These are phyloP conservation scores for Tylopilus intermedius DNA, from an alignment of 768 basidiomycete genomes.

Conservation along the genomic window DNA sequence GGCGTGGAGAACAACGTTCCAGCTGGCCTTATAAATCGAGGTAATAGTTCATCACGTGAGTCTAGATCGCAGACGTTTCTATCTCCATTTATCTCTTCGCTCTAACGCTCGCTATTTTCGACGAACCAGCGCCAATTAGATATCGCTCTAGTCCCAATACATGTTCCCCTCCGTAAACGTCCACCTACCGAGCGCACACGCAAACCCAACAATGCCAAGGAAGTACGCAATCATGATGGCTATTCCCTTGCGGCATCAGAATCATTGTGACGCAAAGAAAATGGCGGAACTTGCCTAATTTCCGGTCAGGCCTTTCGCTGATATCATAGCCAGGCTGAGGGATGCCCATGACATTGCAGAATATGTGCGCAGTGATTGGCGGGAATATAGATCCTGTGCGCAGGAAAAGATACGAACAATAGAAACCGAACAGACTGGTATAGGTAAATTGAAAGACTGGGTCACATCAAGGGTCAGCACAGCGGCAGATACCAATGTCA, in stretches of 20 bases:
- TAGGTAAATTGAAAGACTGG: slow-evolving; percentile 85
- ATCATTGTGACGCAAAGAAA: slow-evolving; percentile 8
- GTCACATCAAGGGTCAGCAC: slow-evolving; percentile 11
- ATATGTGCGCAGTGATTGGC: slow-evolving; percentile 74
- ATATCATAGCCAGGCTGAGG: slow-evolving; percentile 64
- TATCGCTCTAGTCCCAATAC: slow-evolving; percentile 35
- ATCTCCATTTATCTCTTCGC: slow-evolving; percentile 4
- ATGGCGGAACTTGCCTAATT: slow-evolving; percentile 41
- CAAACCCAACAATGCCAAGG: slow-evolving; percentile 56
- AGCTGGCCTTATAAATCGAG: background rate
- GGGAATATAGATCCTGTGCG: slow-evolving; percentile 80
- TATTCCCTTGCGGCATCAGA: slow-evolving; percentile 26
- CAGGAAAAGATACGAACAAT: slow-evolving; percentile 80
- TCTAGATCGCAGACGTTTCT: background rate
- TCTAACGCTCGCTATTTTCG: background rate
- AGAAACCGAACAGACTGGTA: slow-evolving; percentile 90
- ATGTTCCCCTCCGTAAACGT: slow-evolving; percentile 36
- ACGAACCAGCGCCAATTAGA: slow-evolving; percentile 12
- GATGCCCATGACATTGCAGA: slow-evolving; percentile 93
- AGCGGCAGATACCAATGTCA: background rate
- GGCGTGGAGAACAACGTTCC: slow-evolving; percentile 13
- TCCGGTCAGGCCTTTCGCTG: slow-evolving; percentile 44
- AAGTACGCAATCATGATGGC: slow-evolving; percentile 54
- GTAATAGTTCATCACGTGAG: slow-evolving; percentile 17
- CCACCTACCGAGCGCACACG: slow-evolving; percentile 49